phyloP scores from a whole-genome alignment of 805 yeast species.

The Pichia exigua region DNA sequence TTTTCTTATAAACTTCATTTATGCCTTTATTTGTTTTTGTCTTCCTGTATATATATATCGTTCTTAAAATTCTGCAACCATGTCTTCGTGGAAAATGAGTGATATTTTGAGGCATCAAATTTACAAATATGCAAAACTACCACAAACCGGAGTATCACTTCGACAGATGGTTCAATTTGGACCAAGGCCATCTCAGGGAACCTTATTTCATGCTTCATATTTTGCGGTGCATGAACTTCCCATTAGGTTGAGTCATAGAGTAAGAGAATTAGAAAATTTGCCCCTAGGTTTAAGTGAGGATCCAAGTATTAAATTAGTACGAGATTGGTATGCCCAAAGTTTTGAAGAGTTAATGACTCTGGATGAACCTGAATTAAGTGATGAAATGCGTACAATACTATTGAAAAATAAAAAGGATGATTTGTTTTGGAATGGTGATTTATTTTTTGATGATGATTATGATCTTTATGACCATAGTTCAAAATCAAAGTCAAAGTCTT shows the following conservation, averaged over 20 bases:
- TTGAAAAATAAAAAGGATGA: constrained; percentile 22
- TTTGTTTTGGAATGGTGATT: constrained; percentile 18
- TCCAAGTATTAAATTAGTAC: constrained; percentile 69
- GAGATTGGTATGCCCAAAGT: constrained; percentile 86
- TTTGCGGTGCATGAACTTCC: constrained; percentile 84
- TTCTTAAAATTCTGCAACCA: not conserved
- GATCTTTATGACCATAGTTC: not conserved
- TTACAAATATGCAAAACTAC: constrained; percentile 57
- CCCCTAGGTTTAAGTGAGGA: constrained; percentile 67
- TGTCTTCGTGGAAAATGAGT: constrained; percentile 39
- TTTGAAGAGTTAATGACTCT: constrained; percentile 73
- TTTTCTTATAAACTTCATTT: no score
- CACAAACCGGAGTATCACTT: constrained; percentile 78
- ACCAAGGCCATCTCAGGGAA: constrained; percentile 67
- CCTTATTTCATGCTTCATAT: constrained; percentile 73
- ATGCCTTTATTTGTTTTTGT: not conserved
- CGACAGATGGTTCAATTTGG: constrained; percentile 93
- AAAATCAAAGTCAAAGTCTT: not conserved
- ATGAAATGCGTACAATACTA: constrained; percentile 34
- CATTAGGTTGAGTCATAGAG: constrained; percentile 76
- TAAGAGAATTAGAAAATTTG: constrained; percentile 71
- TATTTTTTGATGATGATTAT: not conserved
- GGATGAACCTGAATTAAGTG: constrained; percentile 40
- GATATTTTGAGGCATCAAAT: constrained; percentile 45
- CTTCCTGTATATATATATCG: not conserved